phyloP scores from a whole-genome alignment of 176 grass and related monocot species.

The Oryza glumipatula region DNA sequence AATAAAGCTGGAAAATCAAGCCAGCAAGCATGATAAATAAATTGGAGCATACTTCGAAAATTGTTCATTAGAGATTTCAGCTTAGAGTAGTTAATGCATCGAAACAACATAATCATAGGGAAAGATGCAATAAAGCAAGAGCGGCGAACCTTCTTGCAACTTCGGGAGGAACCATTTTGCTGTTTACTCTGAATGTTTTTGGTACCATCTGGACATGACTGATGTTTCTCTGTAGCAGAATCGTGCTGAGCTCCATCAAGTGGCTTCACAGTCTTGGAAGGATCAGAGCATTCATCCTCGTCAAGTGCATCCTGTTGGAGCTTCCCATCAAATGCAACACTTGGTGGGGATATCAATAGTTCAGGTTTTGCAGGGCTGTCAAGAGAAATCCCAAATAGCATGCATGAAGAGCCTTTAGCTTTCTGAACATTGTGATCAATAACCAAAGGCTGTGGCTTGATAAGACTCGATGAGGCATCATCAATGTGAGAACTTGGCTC shows the following conservation, averaged over 20 bases:
- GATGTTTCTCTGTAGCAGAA: slow-evolving; percentile 41
- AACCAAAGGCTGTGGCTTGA: slow-evolving; percentile 45
- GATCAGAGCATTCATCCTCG: slow-evolving; percentile 41
- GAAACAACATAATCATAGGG: slow-evolving; percentile 32
- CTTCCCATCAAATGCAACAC: slow-evolving; percentile 36
- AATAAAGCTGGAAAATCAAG: not conserved
- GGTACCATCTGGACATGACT: slow-evolving; percentile 39
- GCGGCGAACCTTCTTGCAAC: slow-evolving; percentile 80
- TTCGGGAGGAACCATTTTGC: slow-evolving; percentile 64
- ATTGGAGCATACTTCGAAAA: slow-evolving; percentile 9
- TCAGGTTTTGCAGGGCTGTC: slow-evolving; percentile 43
- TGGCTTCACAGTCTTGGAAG: slow-evolving; percentile 45
- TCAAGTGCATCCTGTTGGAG: slow-evolving; percentile 26
- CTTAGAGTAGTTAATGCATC: not conserved
- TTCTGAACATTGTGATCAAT: slow-evolving; percentile 51
- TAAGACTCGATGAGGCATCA: slow-evolving; percentile 6
- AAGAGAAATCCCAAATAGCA: slow-evolving; percentile 60
- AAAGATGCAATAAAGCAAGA: slow-evolving; percentile 36
- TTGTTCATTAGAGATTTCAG: not conserved
- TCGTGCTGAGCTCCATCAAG: slow-evolving; percentile 39
- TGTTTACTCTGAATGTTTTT: slow-evolving; percentile 60
- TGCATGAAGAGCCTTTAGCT: slow-evolving; percentile 50
- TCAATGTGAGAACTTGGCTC: slow-evolving; percentile 37
- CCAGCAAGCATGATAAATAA: not conserved
- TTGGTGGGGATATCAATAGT: slow-evolving; percentile 39